phyloP scores from a whole-genome alignment of 2,329 filamentous ascomycete species.

The Trichoderma arundinaceum region DNA sequence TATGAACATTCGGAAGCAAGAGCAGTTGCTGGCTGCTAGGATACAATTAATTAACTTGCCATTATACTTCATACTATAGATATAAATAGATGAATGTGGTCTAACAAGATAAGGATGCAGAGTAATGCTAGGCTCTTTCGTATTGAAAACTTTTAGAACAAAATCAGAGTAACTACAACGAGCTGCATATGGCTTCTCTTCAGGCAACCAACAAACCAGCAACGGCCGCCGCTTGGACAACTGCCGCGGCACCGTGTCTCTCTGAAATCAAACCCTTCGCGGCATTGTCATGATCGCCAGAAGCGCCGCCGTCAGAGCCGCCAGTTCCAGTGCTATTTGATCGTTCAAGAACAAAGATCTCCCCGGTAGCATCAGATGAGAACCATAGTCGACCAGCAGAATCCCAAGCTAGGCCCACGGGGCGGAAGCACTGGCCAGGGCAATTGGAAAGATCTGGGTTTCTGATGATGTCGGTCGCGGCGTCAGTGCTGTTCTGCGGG shows the following conservation, averaged over 20 bases:
- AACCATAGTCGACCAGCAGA: slow-evolving; percentile 63
- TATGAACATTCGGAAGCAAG: too few species aligned
- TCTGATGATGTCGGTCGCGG: slow-evolving; percentile 59
- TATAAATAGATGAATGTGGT: too few species aligned
- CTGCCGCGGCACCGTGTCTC: slow-evolving; percentile 35
- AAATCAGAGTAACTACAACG: neutral
- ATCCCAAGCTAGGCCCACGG: slow-evolving; percentile 63
- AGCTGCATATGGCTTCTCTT: slow-evolving; percentile 5
- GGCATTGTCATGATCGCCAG: slow-evolving; percentile 29
- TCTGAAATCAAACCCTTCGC: slow-evolving; percentile 36
- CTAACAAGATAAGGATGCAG: too few species aligned
- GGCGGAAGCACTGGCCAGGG: slow-evolving; percentile 64
- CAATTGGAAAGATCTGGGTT: slow-evolving; percentile 61
- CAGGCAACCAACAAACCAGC: slow-evolving; percentile 41
- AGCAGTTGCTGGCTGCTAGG: too few species aligned
- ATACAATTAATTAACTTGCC: too few species aligned
- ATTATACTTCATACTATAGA: too few species aligned
- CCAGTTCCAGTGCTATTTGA: slow-evolving; percentile 1
- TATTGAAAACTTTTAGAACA: neutral
- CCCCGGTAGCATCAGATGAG: slow-evolving; percentile 66
- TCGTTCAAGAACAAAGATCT: slow-evolving; percentile 64
- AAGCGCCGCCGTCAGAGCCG: slow-evolving; percentile 24
- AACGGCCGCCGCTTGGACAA: slow-evolving; percentile 40
- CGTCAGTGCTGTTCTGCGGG: slow-evolving; percentile 50
- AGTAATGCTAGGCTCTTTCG: too few species aligned